phyloP scores from a whole-genome alignment of 164 flowering plant species.

The Liriodendron chinense region DNA sequence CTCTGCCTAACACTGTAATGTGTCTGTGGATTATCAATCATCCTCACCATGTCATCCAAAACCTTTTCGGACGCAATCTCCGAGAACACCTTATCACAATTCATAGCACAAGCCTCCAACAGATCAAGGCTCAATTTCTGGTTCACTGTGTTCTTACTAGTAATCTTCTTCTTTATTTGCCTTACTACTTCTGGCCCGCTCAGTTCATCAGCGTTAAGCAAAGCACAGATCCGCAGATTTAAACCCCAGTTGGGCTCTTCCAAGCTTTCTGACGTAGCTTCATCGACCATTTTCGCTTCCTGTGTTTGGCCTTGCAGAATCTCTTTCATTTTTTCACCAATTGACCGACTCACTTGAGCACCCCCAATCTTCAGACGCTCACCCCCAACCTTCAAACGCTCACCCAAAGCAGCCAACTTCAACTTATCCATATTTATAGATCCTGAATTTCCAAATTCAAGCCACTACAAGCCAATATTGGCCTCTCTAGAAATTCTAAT shows the following conservation, averaged over 20 bases:
- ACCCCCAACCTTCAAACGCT: conserved; percentile 16
- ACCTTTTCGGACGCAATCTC: conserved; percentile 90
- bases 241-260: conserved; percentile 78
- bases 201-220: conserved; percentile 61
- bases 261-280: conserved; percentile 62
- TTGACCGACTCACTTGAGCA: conserved; percentile 61
- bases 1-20: conserved; percentile 35
- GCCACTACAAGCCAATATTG: not conserved
- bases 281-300: conserved; percentile 76
- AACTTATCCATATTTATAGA: conserved; percentile 43
- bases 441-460: not conserved
- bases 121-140: conserved; percentile 68
- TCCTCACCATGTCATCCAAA: conserved; percentile 82
- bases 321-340: conserved; percentile 69
- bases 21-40: conserved; percentile 63
- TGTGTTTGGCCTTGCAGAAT: conserved; percentile 61
- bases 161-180: conserved; percentile 72
- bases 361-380: conserved; percentile 64
- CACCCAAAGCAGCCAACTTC: conserved; percentile 44
- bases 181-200: conserved; percentile 66
- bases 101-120: conserved; percentile 71
- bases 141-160: conserved; percentile 32
- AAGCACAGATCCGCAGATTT: conserved; percentile 69
- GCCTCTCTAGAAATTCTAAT: not conserved
- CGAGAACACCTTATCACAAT: conserved; percentile 87